Conservation (phyloP, 306 rosid species). For the Castanea crenata region DNA sequence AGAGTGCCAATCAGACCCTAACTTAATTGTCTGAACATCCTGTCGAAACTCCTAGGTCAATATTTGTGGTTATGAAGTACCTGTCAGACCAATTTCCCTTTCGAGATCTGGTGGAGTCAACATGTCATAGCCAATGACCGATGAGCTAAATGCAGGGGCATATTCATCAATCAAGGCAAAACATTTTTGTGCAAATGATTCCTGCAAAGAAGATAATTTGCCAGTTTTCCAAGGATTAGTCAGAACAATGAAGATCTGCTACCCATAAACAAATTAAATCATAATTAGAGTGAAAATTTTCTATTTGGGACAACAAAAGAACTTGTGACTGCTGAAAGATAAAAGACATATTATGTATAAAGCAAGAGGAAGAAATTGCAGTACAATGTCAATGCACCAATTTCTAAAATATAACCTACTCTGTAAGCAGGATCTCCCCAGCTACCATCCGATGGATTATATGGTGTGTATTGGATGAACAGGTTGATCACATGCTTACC, state of each 20-base stretch:
- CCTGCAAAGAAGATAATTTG: slow-evolving; percentile 38
- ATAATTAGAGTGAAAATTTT: neutral
- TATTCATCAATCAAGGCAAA: slow-evolving; percentile 80
- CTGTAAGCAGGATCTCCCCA: slow-evolving; percentile 80
- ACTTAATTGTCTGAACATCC: neutral
- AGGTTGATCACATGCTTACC: slow-evolving; percentile 94
- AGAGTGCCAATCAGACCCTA: neutral
- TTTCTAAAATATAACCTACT: slow-evolving; percentile 41
- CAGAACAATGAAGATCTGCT: slow-evolving; percentile 1
- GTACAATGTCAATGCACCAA: neutral
- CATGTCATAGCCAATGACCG: slow-evolving; percentile 83
- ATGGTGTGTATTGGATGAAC: slow-evolving; percentile 88
- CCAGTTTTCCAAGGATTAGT: slow-evolving; percentile 1
- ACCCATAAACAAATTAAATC: slow-evolving; percentile 10
- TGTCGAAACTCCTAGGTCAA: neutral
- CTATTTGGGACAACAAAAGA: neutral
- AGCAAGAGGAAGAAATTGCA: slow-evolving; percentile 8
- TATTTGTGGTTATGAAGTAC: slow-evolving; percentile 28
- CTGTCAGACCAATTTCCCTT: slow-evolving; percentile 88
- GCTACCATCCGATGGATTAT: slow-evolving; percentile 72
- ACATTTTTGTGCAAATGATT: slow-evolving; percentile 68
- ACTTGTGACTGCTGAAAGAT: neutral
- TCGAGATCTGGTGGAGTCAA: slow-evolving; percentile 97
- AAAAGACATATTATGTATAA: neutral
- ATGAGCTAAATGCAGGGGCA: slow-evolving; percentile 84